Conservation (phyloP, 345 rosid species). For the Zanthoxylum bungeanum region DNA sequence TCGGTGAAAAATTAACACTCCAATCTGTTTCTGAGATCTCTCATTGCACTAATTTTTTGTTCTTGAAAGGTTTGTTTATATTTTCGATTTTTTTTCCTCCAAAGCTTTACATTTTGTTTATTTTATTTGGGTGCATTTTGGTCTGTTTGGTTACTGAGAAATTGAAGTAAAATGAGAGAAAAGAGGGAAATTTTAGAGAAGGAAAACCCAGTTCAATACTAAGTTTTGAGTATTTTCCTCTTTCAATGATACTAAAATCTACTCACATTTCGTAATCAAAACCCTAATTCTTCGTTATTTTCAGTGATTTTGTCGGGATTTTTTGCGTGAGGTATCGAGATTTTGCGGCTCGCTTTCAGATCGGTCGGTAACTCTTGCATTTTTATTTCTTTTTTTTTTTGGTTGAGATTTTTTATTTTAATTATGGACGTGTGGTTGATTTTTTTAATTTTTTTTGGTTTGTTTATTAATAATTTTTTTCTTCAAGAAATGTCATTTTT, state of each 20-base stretch:
- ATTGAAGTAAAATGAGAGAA: no score
- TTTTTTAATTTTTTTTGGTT: neutral
- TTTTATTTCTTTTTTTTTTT: constrained; percentile 6
- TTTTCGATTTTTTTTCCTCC: no score
- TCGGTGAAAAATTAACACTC: no score
- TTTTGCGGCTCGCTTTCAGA: constrained; percentile 25
- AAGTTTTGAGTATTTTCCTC: no score
- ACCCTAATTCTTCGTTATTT: constrained; percentile 6
- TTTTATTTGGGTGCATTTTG: no score
- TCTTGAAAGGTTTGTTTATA: no score
- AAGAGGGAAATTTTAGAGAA: no score
- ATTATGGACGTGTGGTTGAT: neutral
- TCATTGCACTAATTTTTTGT: no score
- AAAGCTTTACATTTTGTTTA: no score
- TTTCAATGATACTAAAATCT: neutral
- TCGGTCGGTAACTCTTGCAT: constrained; percentile 31
- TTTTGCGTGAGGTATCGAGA: constrained; percentile 8
- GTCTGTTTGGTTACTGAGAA: no score
- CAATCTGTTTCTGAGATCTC: no score
- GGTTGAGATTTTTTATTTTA: neutral
- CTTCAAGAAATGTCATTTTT: neutral
- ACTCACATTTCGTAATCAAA: neutral
- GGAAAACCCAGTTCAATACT: no score
- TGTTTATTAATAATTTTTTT: neutral
- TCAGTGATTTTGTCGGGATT: neutral